phyloP scores from a whole-genome alignment of 805 yeast genomes.

The Metschnikowia hibisci region DNA sequence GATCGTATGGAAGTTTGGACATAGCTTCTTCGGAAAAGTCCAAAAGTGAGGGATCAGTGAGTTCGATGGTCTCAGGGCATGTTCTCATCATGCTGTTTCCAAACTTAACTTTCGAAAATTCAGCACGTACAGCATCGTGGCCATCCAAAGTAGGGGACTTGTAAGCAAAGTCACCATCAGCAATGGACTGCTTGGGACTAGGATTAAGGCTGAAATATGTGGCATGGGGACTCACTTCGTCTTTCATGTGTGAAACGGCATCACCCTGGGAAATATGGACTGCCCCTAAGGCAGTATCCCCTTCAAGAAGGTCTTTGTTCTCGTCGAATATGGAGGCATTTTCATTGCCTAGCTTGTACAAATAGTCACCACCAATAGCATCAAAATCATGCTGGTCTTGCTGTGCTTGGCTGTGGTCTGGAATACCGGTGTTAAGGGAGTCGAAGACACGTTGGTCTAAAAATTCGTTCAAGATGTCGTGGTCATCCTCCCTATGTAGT shows the following conservation, averaged over 20 bases:
- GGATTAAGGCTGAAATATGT: conserved; percentile 17
- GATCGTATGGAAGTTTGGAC: conserved; percentile 42
- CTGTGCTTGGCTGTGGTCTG: conserved; percentile 8
- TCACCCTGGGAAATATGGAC: neutral
- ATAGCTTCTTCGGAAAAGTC: conserved; percentile 37
- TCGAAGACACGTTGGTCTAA: conserved; percentile 52
- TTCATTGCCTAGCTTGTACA: conserved; percentile 6
- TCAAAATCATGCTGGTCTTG: conserved; percentile 4
- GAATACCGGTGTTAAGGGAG: conserved; percentile 20
- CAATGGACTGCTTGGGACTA: conserved; percentile 17
- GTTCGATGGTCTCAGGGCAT: conserved; percentile 28
- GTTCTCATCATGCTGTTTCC: conserved; percentile 43
- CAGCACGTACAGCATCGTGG: conserved; percentile 46
- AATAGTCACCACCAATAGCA: conserved; percentile 6
- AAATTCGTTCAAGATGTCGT: conserved; percentile 55
- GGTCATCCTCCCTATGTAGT: conserved; percentile 28
- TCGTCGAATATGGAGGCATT: conserved; percentile 3
- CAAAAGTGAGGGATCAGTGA: conserved; percentile 31
- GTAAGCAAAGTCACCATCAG: conserved; percentile 11
- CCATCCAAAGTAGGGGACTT: conserved; percentile 18
- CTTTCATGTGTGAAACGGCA: conserved; percentile 17
- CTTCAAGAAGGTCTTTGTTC: conserved; percentile 2
- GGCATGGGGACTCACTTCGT: conserved; percentile 20
- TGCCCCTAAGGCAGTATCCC: neutral
- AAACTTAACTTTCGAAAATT: conserved; percentile 50